Base-by-base conservation (phyloP, 768 basidiomycete species). In the Tylopilus vinaceipallidus region DNA sequence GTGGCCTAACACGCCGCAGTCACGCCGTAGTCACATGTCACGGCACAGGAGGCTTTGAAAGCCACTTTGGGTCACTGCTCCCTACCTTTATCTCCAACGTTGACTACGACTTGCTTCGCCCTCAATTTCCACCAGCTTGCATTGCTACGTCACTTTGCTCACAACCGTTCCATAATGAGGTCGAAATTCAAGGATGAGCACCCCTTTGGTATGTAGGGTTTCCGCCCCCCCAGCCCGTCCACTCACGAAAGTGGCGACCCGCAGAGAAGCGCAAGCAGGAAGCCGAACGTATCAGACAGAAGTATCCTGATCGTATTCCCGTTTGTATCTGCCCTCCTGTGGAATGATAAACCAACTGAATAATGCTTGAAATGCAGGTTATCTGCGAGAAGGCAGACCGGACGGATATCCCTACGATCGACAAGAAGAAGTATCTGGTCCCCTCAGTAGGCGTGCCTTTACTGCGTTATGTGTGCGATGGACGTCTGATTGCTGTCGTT, bases 371-470 rank as follows among this genome's bases (percentile, higher is more conserved):
- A 42, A 48, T 51, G 34, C 59, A 98, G 95, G 95, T 99, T 49
- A 99, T 99, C 73, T 99, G 97, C 74, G 97, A 99, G 82, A 98
- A 97, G 76, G 95, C 93, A 42, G 95, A 98, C 76, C 82, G 89
- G 63, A 95, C 94, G 47, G 97, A 99, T 75, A 98, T 99, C 69
- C 91, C 95, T 1, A 95, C 94, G 24, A 98, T 99, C 68, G 97
- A 99, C 80, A 99, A 99, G 90, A 98, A 99, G 94, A 99, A 99
- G 79, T 99, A 99, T 61, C 79, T 99, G 45, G 97, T 99, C 10
- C 97, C 97, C 37, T 95, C 94, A 47, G 95, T 95, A 63, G 62
- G 88, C 69, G 36, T 42, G 19, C 36, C 22, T 37, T 42, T 42
- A 2, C 32, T 37, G 23, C 35, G n/a, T 27, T 39, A 24, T 13